Conservation (phyloP, 139 green algal species). For the Asterochloris erici region DNA sequence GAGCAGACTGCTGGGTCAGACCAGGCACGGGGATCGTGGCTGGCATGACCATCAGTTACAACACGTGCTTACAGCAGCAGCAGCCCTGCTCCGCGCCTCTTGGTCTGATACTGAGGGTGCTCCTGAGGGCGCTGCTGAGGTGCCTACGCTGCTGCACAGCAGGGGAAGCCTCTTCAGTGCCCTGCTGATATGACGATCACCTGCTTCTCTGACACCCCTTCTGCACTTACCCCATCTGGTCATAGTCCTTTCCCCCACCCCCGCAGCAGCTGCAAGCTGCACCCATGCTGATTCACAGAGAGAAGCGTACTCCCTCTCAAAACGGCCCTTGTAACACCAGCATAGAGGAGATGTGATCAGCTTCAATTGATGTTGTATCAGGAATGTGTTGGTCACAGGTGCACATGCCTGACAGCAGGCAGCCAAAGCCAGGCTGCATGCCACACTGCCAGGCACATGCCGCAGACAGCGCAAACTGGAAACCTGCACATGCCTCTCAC, state of each 20-base stretch:
- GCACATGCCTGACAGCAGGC: too few relatives aligned
- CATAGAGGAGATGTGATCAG: too few relatives aligned
- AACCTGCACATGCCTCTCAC: too few relatives aligned
- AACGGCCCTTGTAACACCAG: too few relatives aligned
- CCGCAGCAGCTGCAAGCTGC: slow-evolving; percentile 4
- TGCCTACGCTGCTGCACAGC: neutral
- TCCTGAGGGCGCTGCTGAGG: neutral
- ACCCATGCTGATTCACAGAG: neutral
- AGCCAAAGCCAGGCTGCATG: too few relatives aligned
- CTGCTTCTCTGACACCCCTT: neutral
- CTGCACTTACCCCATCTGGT: slow-evolving; percentile 10
- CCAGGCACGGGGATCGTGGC: neutral
- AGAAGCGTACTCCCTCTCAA: too few relatives aligned
- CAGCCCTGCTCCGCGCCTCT: slow-evolving; percentile 3
- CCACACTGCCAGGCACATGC: too few relatives aligned
- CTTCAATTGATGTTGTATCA: too few relatives aligned
- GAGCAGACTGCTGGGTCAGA: neutral
- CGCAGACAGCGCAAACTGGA: too few relatives aligned
- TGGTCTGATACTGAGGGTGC: neutral
- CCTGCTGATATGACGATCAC: neutral
- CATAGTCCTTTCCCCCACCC: slow-evolving; percentile 1
- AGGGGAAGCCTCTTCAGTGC: neutral
- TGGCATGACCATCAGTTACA: neutral
- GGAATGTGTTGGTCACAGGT: too few relatives aligned
- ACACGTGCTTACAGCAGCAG: neutral